These are phyloP conservation scores for Tetrapisispora phaffii DNA, from an alignment of 805 yeast species.

Conservation along the genomic window DNA sequence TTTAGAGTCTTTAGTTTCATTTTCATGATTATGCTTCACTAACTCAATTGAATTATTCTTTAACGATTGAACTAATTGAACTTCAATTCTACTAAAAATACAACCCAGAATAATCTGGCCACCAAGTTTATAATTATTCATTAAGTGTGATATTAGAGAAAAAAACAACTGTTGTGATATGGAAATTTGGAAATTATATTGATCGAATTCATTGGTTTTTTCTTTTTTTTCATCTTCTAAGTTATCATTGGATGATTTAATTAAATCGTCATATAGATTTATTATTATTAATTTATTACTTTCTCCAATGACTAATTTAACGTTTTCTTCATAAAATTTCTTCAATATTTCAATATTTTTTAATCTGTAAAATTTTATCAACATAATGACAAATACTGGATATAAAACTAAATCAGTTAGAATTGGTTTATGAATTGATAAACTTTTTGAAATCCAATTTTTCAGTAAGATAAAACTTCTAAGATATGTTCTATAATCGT, in stretches of 20 bases:
- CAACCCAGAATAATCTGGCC: conserved; percentile 33
- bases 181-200: conserved; percentile 17
- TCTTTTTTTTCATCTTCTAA: neutral
- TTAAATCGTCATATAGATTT: neutral
- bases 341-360: neutral
- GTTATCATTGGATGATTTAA: neutral
- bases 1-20: neutral
- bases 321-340: neutral
- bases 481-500: neutral
- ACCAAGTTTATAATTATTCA: conserved; percentile 83
- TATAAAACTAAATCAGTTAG: conserved; percentile 61
- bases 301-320: neutral
- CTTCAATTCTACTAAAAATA: neutral
- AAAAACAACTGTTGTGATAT: conserved; percentile 77
- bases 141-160: conserved; percentile 68
- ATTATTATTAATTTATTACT: neutral
- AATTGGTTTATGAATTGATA: conserved; percentile 87
- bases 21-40: neutral
- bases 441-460: conserved; percentile 81
- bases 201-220: neutral
- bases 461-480: conserved; percentile 75
- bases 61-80: neutral
- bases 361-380: conserved; percentile 1
- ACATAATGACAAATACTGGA: conserved; percentile 40
- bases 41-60: neutral